phyloP scores from a whole-genome alignment of 2,329 filamentous ascomycete genomes.

The Fusarium napiforme region DNA sequence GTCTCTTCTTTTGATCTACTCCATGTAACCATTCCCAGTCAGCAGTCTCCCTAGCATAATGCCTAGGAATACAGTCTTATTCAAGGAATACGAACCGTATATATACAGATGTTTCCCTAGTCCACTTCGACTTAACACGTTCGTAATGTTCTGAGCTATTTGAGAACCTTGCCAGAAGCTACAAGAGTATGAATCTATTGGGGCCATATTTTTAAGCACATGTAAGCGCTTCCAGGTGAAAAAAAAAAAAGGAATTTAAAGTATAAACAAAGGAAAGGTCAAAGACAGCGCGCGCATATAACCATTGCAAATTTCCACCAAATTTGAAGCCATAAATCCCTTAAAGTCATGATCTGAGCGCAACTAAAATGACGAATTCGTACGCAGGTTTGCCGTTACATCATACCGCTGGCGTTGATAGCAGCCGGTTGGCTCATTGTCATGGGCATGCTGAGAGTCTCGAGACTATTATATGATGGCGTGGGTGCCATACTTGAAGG shows the following conservation, averaged over 20 bases:
- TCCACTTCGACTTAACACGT: constrained; percentile 16
- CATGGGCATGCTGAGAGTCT: constrained; percentile 73
- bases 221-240: constrained; percentile 39
- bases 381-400: constrained; percentile 49
- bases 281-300: constrained; percentile 33
- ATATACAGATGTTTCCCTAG: constrained; percentile 46
- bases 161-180: constrained; percentile 17
- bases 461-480: constrained; percentile 65
- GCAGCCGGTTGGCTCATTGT: constrained; percentile 67
- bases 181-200: constrained; percentile 41
- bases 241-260: constrained; percentile 43
- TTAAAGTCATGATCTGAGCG: constrained; percentile 45
- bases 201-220: constrained; percentile 44
- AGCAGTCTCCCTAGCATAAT: constrained; percentile 28
- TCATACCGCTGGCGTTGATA: constrained; percentile 58
- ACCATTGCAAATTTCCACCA: constrained; percentile 38
- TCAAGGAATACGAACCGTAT: constrained; percentile 43
- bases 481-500: constrained; percentile 40
- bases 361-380: constrained; percentile 42
- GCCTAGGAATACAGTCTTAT: constrained; percentile 14
- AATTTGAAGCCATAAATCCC: constrained; percentile 44
- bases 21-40: constrained; percentile 21
- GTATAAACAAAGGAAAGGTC: constrained; percentile 42
- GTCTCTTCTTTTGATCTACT: constrained; percentile 32
- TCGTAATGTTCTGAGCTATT: constrained; percentile 24